Percentiles rank a stretch among this genome's conserved stretches.
Conservation (phyloP, 1,284 basidiomycete genomes). For the Cryptococcus jaspeensis region DNA sequence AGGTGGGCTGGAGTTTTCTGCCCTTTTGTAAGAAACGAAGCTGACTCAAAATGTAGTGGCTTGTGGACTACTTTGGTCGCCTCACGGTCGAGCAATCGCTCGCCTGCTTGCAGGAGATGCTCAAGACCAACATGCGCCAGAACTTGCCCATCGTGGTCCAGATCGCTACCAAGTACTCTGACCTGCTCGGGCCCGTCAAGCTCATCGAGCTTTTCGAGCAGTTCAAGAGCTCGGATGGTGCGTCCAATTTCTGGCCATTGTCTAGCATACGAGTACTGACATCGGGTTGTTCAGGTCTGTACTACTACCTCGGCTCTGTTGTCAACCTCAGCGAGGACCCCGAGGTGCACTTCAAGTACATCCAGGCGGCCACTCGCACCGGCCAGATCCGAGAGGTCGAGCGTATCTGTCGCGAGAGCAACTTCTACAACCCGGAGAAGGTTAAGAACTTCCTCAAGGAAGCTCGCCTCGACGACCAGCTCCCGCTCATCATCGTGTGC, state of each 20-base stretch:
- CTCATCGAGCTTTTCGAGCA: slow-evolving; percentile 98
- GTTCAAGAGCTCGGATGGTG: slow-evolving; percentile 95
- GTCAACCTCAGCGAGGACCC: slow-evolving; percentile 96
- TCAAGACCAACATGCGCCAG: slow-evolving; percentile 94
- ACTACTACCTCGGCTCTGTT: slow-evolving; percentile 96
- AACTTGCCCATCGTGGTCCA: slow-evolving; percentile 96
- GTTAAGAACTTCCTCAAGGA: slow-evolving; percentile 99
- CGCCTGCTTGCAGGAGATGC: slow-evolving; percentile 96
- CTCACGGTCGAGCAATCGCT: slow-evolving; percentile 99
- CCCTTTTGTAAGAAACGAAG: not conserved
- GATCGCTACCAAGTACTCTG: slow-evolving; percentile 98
- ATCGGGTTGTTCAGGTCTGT: slow-evolving; percentile 64
- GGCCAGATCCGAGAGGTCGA: slow-evolving; percentile 99
- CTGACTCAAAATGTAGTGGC: slow-evolving; percentile 63
- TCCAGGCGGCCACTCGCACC: slow-evolving; percentile 96
- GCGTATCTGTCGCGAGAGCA: slow-evolving; percentile 96
- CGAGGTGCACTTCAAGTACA: slow-evolving; percentile 99
- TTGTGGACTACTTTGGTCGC: slow-evolving; percentile 95
- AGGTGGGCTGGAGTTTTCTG: slow-evolving; percentile 61
- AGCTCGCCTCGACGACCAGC: slow-evolving; percentile 92
- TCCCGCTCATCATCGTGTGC: slow-evolving; percentile 99
- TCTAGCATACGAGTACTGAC: not conserved
- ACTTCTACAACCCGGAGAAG: slow-evolving; percentile 98
- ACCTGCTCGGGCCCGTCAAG: slow-evolving; percentile 94
- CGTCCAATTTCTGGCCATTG: slow-evolving; percentile 9